Evolutionary conservation across 495 filamentous ascomycete species (phyloP), one percentile per base, ranked within the genome.

Genomic region (Penicillium soppii): DNA sequence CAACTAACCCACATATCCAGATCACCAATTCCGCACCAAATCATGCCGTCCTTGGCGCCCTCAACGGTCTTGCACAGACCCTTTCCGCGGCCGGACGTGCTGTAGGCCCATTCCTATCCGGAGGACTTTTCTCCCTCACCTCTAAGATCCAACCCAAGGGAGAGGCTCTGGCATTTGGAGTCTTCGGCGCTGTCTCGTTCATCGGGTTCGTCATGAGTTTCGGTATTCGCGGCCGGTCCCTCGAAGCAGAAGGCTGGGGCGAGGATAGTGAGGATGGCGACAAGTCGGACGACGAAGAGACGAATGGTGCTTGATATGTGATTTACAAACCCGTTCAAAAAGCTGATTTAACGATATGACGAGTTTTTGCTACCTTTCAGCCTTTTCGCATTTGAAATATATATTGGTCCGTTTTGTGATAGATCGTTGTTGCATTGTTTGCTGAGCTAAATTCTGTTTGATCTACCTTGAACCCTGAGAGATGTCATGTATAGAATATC

Each of bases 1-100:
- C 32, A 26, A 35, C 44, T 59, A 48, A 52, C 48, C 57, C 52
- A 64, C 33, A 10, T 4, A 9, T 47, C 7, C 32, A 95, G 90
- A 87, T 98, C 57, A 98, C 92, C 20, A 98, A 98, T 61, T 91
- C 89, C 2, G 89, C 90, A 2, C 90, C 89, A 0, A 89, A 91
- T 27, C 81, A 95, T 64, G 85, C 86, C 16, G 90, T 90, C 3
- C 78, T 98, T 0, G 94, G 94, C 9, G 92, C 88, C 1, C 73
- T 98, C 23, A 96, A 97, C 54, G 94, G 94, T 23, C 83, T 98
- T 16, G 94, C 94, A 3, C 94, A 98, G 68, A 95, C 91, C 0
- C 82, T 98, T 2, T 94, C 90, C 7, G 94, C 95, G 0, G 92
- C 88, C 1, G 94, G 94, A 19, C 83, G 94, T 41, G 90, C 92